A percentile compares a stretch with the other conserved stretches of the same genome.
Conservation (phyloP, 352 stramenopile genomes). For the Blastocystis sp. region DNA sequence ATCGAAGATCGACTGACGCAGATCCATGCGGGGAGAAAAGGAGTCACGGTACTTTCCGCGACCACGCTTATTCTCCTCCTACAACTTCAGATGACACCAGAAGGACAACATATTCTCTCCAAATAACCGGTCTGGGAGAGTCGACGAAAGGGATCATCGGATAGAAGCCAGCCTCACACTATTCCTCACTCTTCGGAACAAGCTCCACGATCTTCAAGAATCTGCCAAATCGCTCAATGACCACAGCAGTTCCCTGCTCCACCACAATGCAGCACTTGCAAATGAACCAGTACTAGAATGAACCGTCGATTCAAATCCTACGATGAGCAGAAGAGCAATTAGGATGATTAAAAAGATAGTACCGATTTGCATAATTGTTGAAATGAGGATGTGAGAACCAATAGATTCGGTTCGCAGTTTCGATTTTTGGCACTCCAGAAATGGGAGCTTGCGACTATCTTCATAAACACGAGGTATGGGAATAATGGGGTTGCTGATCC, state of each 20-base stretch:
- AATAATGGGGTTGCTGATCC: background rate
- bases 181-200: background rate
- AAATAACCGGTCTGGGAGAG: constrained; percentile 41
- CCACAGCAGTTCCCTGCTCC: constrained; percentile 58
- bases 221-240: constrained; percentile 60
- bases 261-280: constrained; percentile 53
- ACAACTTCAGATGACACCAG: background rate
- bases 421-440: background rate
- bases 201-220: constrained; percentile 41
- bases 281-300: constrained; percentile 41
- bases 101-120: constrained; percentile 3
- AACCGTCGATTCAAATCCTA: background rate
- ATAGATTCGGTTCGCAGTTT: background rate
- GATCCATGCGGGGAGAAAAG: background rate
- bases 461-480: background rate
- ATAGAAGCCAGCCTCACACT: constrained; percentile 58
- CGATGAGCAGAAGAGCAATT: background rate
- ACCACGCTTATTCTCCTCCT: background rate
- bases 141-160: constrained; percentile 60
- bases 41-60: background rate
- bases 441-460: background rate
- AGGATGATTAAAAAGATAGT: background rate
- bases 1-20: constrained; percentile 51
- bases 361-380: background rate
- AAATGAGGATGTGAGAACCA: too few species aligned